Base-by-base conservation (phyloP, 2,329 filamentous ascomycete species). In the Huntiella decipiens region DNA sequence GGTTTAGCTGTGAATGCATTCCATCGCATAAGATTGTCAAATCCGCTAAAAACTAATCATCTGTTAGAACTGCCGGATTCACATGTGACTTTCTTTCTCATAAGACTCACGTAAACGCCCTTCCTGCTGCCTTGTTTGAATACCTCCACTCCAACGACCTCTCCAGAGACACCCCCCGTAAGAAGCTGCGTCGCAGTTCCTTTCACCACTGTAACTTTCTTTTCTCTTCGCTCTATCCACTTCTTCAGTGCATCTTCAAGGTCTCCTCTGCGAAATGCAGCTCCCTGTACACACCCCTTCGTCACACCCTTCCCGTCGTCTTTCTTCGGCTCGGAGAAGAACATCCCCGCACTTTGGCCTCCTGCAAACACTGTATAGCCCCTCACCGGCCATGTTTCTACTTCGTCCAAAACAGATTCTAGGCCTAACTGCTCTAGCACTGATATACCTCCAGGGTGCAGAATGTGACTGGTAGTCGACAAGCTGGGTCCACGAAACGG, bases 391-490 rank as follows among this genome's bases (percentile, higher is more conserved):
- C 15, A 22, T 16, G 37, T 34, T 11, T 40, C 91, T 54, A 96
- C 95, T 47, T 65, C 82, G 48, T 96, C 85, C 49, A 96, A 64
- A 58, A 85, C 93, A 54, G 86, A 74, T 45, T 67, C 69, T 52
- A 98, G 63, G 2, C 91, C 91, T 43, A 98, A 66, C 58, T 82
- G 75, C 56, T 77, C 71, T 55, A 98, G 68, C 5, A 88, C 82
- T 43, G 74, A 68, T 32, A 94, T 77, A 41, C 91, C 91, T 43
- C 88, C 91, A 0, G 91, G 91, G 62, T 96, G 91, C 55, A 96
- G 66, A 52, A 96, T 66, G 65, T 96, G 91, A 55, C 91, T 88
- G 42, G 96, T 85, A 53, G 96, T 96, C 52, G 88, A 77, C 63
- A 96, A 81, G 12, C 91, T 88, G 65, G 95, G 80, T 62, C 62